A percentile compares a stretch with the other conserved stretches of the same genome.
Conservation (phyloP, 2,329 filamentous ascomycete genomes). For the Ophiocordyceps australis region DNA sequence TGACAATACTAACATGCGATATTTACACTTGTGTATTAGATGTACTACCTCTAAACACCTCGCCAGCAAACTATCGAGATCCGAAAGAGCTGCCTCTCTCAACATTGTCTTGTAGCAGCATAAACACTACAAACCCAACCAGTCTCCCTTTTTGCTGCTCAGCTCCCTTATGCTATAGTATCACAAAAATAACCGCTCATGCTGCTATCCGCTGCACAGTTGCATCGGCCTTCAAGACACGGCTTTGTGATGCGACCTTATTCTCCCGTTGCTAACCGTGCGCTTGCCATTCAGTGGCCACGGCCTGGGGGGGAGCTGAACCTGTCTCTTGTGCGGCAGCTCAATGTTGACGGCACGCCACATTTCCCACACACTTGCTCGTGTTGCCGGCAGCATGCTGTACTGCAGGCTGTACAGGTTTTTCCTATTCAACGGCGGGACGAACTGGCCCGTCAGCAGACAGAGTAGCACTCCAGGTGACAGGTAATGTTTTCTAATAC, state of each 20-base stretch:
- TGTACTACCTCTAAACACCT: too few species aligned
- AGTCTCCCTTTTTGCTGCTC: too few species aligned
- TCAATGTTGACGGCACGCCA: constrained; percentile 53
- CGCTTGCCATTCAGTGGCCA: constrained; percentile 13
- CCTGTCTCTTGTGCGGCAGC: constrained; percentile 23
- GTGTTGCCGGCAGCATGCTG: constrained; percentile 77
- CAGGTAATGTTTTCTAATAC: constrained; percentile 89
- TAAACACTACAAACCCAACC: too few species aligned
- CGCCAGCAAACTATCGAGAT: too few species aligned
- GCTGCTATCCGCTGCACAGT: too few species aligned
- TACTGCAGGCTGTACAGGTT: constrained; percentile 95
- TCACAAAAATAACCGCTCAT: too few species aligned
- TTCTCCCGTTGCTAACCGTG: constrained; percentile 10
- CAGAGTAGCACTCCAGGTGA: constrained; percentile 77
- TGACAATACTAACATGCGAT: too few species aligned
- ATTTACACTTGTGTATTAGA: too few species aligned
- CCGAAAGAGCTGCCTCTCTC: too few species aligned
- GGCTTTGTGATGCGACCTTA: constrained; percentile 5
- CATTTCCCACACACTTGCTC: constrained; percentile 68
- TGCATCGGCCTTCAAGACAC: too few species aligned
- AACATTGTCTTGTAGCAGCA: too few species aligned
- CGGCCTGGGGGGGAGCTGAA: constrained; percentile 16
- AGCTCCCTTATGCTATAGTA: too few species aligned
- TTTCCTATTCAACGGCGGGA: constrained; percentile 85
- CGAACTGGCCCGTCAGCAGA: constrained; percentile 76